phyloP scores from a whole-genome alignment of 148 eudicot genomes.

The Salicornia ramosissima region DNA sequence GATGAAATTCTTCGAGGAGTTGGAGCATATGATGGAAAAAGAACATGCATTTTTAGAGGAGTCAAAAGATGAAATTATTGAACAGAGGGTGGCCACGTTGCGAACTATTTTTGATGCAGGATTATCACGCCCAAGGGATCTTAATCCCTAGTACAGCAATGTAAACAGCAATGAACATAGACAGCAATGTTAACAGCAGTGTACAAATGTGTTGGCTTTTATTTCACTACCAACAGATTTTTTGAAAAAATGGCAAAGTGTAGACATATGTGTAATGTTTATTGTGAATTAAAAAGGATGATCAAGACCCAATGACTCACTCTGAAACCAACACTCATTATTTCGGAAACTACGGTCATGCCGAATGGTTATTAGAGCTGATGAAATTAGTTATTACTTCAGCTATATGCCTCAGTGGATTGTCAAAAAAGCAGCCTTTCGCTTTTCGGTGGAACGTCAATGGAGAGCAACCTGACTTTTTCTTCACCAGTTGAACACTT shows the following conservation, averaged over 20 bases:
- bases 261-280: no score
- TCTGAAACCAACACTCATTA: background rate
- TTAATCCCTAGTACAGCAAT: slow-evolving; percentile 23
- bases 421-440: background rate
- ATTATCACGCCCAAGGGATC: slow-evolving; percentile 50
- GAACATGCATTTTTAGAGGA: slow-evolving; percentile 54
- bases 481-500: background rate
- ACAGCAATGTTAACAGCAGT: no score
- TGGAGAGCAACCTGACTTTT: background rate
- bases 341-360: background rate
- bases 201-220: no score
- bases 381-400: background rate
- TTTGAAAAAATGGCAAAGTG: no score
- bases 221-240: no score
- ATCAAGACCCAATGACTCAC: background rate
- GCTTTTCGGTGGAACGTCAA: background rate
- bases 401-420: background rate
- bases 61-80: slow-evolving; percentile 53
- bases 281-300: background rate
- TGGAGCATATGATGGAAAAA: slow-evolving; percentile 68
- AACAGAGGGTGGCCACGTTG: slow-evolving; percentile 46
- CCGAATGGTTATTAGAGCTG: background rate
- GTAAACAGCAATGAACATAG: no score
- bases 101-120: slow-evolving; percentile 42
- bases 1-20: slow-evolving; percentile 50